Evolutionary conservation across 2,329 filamentous ascomycete species (phyloP).

Genomic region (Fusarium piperis): DNA sequence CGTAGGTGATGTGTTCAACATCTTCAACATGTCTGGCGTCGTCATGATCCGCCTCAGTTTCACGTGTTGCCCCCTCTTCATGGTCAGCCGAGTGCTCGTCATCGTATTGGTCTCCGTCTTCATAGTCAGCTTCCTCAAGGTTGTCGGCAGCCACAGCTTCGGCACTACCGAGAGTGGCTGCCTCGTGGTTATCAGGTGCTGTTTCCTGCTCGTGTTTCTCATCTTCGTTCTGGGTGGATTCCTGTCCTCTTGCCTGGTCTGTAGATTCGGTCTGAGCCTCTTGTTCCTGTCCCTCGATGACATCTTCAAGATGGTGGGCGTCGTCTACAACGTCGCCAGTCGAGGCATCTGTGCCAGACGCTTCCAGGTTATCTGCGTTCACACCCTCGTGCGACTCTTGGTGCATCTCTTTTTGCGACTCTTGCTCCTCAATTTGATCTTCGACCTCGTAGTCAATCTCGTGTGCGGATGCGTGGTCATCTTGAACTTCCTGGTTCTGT

Average conservation of each 20-base stretch:
- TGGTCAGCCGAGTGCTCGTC: conserved; percentile 2
- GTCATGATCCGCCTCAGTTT: background rate
- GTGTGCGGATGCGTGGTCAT: conserved; percentile 30
- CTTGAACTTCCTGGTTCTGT: conserved; percentile 5
- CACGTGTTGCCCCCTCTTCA: conserved; percentile 3
- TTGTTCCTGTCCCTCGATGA: background rate
- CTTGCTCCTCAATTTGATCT: conserved; percentile 31
- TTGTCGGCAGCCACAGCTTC: conserved; percentile 12
- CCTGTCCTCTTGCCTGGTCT: conserved; percentile 18
- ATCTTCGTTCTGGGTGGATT: conserved; percentile 31
- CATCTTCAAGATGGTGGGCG: conserved; percentile 3
- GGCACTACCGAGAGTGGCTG: background rate
- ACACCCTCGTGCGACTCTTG: background rate
- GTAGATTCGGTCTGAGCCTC: background rate
- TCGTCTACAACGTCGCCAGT: background rate
- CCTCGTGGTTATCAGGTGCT: conserved; percentile 1
- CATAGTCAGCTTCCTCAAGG: conserved; percentile 19
- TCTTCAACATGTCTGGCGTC: conserved; percentile 2
- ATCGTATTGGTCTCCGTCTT: conserved; percentile 9
- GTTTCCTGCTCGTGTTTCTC: conserved; percentile 14
- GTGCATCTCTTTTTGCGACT: background rate
- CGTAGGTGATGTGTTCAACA: conserved; percentile 3
- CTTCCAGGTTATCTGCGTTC: conserved; percentile 6
- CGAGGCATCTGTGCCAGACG: background rate
- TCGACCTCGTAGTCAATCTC: conserved; percentile 47